Percentiles rank a stretch among this genome's conserved stretches.
These are phyloP conservation scores for Fraxinus sp. DNA, from an alignment of 305 asterid species.

Conservation along the genomic window DNA sequence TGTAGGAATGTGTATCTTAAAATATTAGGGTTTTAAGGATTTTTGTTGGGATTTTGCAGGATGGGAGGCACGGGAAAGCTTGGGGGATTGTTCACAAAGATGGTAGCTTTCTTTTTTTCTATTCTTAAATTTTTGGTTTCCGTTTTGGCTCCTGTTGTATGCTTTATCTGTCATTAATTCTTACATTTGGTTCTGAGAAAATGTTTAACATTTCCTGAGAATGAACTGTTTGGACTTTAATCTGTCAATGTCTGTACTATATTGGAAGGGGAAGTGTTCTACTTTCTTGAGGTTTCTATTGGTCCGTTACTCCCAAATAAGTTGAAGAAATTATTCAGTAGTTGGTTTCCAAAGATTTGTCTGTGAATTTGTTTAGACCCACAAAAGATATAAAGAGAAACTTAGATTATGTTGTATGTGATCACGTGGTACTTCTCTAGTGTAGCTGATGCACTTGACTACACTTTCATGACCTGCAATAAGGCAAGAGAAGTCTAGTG, in stretches of 20 bases:
- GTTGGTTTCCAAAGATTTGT: background rate
- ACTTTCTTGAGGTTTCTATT: background rate
- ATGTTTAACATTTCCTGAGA: background rate
- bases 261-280: background rate
- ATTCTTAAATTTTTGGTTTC: background rate
- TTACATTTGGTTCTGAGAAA: background rate
- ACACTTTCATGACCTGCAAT: background rate
- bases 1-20: background rate
- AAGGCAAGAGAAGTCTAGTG: background rate
- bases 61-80: slow-evolving; percentile 88
- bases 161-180: background rate
- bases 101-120: slow-evolving; percentile 40
- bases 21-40: slow-evolving; percentile 9
- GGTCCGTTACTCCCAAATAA: background rate
- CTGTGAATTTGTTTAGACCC: background rate
- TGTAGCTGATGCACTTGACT: background rate
- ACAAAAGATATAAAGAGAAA: background rate
- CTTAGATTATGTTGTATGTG: background rate
- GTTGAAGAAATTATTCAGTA: background rate
- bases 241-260: background rate
- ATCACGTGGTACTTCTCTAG: background rate
- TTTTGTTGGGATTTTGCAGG: slow-evolving; percentile 47
- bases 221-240: background rate
- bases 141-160: background rate
- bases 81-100: slow-evolving; percentile 76